phyloP scores from a whole-genome alignment of 768 basidiomycete genomes.

The Hypholoma fasciculare region DNA sequence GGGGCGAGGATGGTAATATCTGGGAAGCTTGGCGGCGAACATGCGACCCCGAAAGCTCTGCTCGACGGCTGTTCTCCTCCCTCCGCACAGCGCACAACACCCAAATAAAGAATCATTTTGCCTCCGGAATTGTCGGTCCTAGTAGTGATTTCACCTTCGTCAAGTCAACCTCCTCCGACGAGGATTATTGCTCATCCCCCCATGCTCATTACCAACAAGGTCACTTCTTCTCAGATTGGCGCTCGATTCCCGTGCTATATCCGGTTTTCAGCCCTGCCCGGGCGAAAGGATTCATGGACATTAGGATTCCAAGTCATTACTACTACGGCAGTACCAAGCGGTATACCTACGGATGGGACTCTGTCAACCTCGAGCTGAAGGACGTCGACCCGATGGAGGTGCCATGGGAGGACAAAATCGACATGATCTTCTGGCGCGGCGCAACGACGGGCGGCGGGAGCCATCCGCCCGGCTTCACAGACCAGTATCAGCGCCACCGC shows the following conservation, averaged over 20 bases:
- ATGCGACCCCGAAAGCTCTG: slow-evolving; percentile 75
- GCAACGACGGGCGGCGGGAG: slow-evolving; percentile 95
- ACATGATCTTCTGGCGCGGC: slow-evolving; percentile 92
- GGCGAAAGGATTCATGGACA: slow-evolving; percentile 82
- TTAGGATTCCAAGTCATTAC: slow-evolving; percentile 95
- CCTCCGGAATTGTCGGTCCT: slow-evolving; percentile 20
- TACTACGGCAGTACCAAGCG: slow-evolving; percentile 81
- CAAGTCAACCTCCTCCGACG: slow-evolving; percentile 54
- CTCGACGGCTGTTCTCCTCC: slow-evolving; percentile 82
- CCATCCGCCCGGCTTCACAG: slow-evolving; percentile 79
- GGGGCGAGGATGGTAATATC: slow-evolving; percentile 79
- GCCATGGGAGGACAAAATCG: slow-evolving; percentile 87
- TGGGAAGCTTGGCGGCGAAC: slow-evolving; percentile 97
- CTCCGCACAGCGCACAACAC: slow-evolving; percentile 51
- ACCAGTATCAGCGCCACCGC: slow-evolving; percentile 88
- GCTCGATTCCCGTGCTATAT: slow-evolving; percentile 84
- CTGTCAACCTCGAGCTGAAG: slow-evolving; percentile 67
- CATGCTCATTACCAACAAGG: slow-evolving; percentile 88
- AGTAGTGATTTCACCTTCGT: slow-evolving; percentile 69
- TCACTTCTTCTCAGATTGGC: slow-evolving; percentile 97
- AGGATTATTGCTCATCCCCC: slow-evolving; percentile 80
- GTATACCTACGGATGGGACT: slow-evolving; percentile 93
- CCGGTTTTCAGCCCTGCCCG: slow-evolving; percentile 95
- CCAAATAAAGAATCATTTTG: slow-evolving; percentile 26
- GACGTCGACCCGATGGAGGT: slow-evolving; percentile 84